These are phyloP conservation scores for Babesia ovis DNA, from an alignment of 169 alveolate genomes.

Conservation along the genomic window DNA sequence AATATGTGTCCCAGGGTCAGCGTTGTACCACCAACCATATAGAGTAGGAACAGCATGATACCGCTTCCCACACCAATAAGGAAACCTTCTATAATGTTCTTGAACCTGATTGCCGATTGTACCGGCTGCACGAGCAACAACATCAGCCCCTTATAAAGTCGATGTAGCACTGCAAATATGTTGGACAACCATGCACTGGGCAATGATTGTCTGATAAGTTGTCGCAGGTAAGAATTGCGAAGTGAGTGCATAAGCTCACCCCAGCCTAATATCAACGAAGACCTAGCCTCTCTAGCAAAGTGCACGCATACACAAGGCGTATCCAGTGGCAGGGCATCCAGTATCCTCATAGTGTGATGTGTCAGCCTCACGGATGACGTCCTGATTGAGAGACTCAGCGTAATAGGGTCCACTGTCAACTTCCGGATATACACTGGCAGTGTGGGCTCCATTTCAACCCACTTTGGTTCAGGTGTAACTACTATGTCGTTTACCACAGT, in stretches of 20 bases:
- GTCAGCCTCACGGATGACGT: constrained; percentile 85
- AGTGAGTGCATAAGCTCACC: constrained; percentile 82
- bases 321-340: constrained; percentile 89
- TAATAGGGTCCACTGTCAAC: constrained; percentile 79
- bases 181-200: constrained; percentile 89
- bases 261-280: constrained; percentile 80
- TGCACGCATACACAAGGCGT: constrained; percentile 88
- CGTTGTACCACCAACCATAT: constrained; percentile 86
- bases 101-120: constrained; percentile 73
- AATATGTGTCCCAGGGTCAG: constrained; percentile 85
- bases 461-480: constrained; percentile 78
- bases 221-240: constrained; percentile 83
- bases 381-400: constrained; percentile 83
- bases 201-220: constrained; percentile 84
- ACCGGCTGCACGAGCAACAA: constrained; percentile 79
- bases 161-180: constrained; percentile 83
- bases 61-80: constrained; percentile 86
- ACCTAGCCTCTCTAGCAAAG: constrained; percentile 78
- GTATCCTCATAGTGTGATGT: constrained; percentile 82
- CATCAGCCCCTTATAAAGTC: constrained; percentile 80
- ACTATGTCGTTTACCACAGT: constrained; percentile 32
- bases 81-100: constrained; percentile 82
- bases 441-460: constrained; percentile 78
- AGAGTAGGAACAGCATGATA: constrained; percentile 79
- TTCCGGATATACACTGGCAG: constrained; percentile 74